A percentile compares a stretch with the other conserved stretches of the same genome.
Conservation (phyloP, 345 rosid species). For the Eucalyptus pauciflora region DNA sequence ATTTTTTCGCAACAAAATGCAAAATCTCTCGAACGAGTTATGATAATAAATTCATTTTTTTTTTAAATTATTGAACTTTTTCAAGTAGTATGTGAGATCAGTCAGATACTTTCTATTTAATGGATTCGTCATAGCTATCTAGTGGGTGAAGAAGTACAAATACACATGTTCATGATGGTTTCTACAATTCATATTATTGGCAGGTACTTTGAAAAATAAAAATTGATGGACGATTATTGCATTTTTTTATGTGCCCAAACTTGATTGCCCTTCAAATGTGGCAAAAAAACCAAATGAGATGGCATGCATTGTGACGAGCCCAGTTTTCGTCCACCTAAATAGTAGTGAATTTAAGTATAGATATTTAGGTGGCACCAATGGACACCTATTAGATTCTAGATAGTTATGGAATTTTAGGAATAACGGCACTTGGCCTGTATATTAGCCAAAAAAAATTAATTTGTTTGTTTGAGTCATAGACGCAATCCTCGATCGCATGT, state of each 20-base stretch:
- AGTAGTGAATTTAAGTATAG: too few relatives aligned
- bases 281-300: neutral
- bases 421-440: fast-evolving
- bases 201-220: neutral
- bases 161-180: neutral
- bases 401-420: too few relatives aligned
- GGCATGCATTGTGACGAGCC: neutral
- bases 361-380: too few relatives aligned
- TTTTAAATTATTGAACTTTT: neutral
- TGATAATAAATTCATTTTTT: neutral
- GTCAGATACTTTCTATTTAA: neutral
- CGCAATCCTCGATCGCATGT: too few relatives aligned
- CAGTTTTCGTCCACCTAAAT: too few relatives aligned
- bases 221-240: neutral
- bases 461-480: too few relatives aligned
- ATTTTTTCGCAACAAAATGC: too few relatives aligned
- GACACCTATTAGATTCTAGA: too few relatives aligned
- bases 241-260: neutral
- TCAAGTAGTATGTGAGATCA: neutral
- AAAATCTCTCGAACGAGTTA: neutral
- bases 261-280: neutral
- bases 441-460: too few relatives aligned
- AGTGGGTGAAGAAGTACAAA: neutral
- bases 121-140: neutral
- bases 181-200: neutral